Evolutionary conservation across 1,284 basidiomycete genomes (phyloP), one percentile per base, ranked within the genome.

Genomic region (Takashimella koratensis): DNA sequence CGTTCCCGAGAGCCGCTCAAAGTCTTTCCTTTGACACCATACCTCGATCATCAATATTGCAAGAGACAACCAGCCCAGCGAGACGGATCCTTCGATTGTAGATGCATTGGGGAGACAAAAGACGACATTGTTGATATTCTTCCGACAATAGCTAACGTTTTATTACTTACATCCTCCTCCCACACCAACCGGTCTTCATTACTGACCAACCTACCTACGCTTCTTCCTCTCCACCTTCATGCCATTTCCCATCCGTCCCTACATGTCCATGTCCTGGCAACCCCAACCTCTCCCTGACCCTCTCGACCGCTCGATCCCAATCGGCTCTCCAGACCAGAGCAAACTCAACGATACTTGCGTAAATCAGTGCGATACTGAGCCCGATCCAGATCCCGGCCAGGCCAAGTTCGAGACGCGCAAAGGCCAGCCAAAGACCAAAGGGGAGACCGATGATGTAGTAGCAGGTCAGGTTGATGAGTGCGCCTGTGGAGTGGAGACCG

Each of bases 401-500:
- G 6, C 72, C 72, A n/a, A 73, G 57, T 20, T 66, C 40, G 26
- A 58, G 54, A 0, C 68, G 65, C n/a, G 59, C 47, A 60, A 80
- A 80, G 5, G 75, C 75, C 20, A 80, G 70, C 62, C 75, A 76
- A 27, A 79, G 63, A 22, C 79, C 77, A 30, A 78, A 62, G 0
- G 79, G 79, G 5, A 80, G 73, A 21, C 75, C 76, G 51, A 78
- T 70, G 49, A 78, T 61, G 59, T 80, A 80, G 66, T 80, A 80
- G 4, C 74, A 73, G 0, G 76, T 75, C 47, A 80, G 62, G 64
- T 79, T 80, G 70, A 80, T 75, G 22, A 75, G 58, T 0, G 79
- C 79, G 27, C 79, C 78, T 10, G 73, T 72, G 2, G 74, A 67
- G 63, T 80, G 77, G 24, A 87, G 86, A 2, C 90, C 90, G 23